phyloP scores from a whole-genome alignment of 2,329 filamentous ascomycete species.

The Verruconis gallopava region DNA sequence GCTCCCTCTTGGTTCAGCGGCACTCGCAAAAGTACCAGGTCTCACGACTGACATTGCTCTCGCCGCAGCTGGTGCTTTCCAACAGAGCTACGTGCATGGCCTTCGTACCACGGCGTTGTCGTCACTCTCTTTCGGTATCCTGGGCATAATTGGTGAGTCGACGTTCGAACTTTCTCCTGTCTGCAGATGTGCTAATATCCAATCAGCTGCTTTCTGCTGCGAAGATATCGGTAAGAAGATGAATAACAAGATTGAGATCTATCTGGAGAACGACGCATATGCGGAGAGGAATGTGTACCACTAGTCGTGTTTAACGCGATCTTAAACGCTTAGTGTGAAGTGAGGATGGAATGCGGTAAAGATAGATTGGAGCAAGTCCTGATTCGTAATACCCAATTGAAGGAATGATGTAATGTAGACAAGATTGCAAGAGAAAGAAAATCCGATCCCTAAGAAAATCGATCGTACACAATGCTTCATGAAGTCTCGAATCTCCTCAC shows the following conservation, averaged over 20 bases:
- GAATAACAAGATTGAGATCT: slow-evolving; percentile 26
- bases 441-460: too few species aligned
- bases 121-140: slow-evolving; percentile 9
- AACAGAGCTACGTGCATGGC: slow-evolving; percentile 21
- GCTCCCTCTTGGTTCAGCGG: slow-evolving; percentile 9
- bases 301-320: too few species aligned
- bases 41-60: slow-evolving; percentile 13
- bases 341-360: too few species aligned
- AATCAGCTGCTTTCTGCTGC: slow-evolving; percentile 21
- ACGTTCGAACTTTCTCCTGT: not conserved
- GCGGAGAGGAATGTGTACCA: slow-evolving; percentile 7
- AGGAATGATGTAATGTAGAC: too few species aligned
- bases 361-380: too few species aligned
- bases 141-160: slow-evolving; percentile 8
- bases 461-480: too few species aligned
- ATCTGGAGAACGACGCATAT: slow-evolving; percentile 20
- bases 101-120: slow-evolving; percentile 5
- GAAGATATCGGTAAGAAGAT: slow-evolving; percentile 25
- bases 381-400: too few species aligned
- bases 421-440: too few species aligned
- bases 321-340: too few species aligned
- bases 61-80: slow-evolving; percentile 19
- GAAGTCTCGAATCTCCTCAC: too few species aligned
- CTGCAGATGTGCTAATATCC: slow-evolving; percentile 10
- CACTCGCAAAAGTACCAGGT: slow-evolving; percentile 8